These are phyloP conservation scores for Fusarium newnesense DNA, from an alignment of 2,329 filamentous ascomycete genomes.

Conservation along the genomic window DNA sequence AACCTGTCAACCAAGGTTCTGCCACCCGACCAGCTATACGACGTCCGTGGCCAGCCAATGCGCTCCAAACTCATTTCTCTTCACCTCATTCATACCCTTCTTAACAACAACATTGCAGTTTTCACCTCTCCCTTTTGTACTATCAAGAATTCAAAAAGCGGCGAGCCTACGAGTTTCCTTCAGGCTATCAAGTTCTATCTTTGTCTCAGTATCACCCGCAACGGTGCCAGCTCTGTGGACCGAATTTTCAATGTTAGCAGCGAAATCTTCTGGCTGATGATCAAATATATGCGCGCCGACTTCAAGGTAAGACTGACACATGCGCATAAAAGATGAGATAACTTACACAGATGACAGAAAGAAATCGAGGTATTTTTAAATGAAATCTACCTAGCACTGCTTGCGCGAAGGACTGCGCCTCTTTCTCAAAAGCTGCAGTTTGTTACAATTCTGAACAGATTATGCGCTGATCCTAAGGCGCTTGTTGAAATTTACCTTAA, in stretches of 20 bases:
- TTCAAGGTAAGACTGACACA: slow-evolving; percentile 75
- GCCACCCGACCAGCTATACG: slow-evolving; percentile 89
- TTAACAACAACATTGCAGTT: slow-evolving; percentile 92
- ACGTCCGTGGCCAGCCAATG: slow-evolving; percentile 95
- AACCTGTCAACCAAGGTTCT: slow-evolving; percentile 95
- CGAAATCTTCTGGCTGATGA: slow-evolving; percentile 98
- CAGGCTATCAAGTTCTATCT: slow-evolving; percentile 98
- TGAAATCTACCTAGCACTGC: slow-evolving; percentile 92
- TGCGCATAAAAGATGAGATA: background rate
- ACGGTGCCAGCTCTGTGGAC: slow-evolving; percentile 92
- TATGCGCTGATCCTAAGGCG: slow-evolving; percentile 86
- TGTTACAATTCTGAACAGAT: slow-evolving; percentile 82
- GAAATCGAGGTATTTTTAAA: slow-evolving; percentile 98
- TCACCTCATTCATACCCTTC: slow-evolving; percentile 92
- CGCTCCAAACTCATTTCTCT: slow-evolving; percentile 95
- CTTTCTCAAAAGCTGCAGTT: slow-evolving; percentile 93
- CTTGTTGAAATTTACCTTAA: slow-evolving; percentile 97
- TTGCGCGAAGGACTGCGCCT: slow-evolving; percentile 88
- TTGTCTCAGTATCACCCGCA: slow-evolving; percentile 92
- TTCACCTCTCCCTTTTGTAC: slow-evolving; percentile 93
- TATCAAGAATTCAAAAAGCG: slow-evolving; percentile 89
- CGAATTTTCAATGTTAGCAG: slow-evolving; percentile 94
- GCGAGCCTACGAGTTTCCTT: slow-evolving; percentile 88
- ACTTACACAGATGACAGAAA: slow-evolving; percentile 67
- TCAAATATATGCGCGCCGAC: slow-evolving; percentile 90